Evolutionary conservation across 2,329 filamentous ascomycete genomes (phyloP), one percentile per base, ranked within the genome.

Genomic region (Graphilbum fragrans): DNA sequence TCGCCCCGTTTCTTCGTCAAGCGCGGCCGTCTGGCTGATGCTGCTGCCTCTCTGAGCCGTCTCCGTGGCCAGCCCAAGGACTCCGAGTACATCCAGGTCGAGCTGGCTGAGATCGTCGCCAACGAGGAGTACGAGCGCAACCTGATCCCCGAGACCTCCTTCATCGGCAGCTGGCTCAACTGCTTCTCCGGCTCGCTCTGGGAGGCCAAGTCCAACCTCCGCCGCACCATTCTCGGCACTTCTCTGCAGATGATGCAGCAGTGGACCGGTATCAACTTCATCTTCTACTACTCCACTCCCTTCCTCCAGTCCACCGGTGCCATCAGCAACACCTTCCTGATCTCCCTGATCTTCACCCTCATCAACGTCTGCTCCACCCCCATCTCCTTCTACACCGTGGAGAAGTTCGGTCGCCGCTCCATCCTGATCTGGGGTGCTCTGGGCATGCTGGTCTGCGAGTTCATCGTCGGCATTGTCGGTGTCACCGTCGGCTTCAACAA

Each of bases 301-400:
- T 93, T 94, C 77, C 83, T 94, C 66, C 64, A 82, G 63, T 77
- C 79, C 20, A 80, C 82, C 23, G 81, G 81, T 50, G 82, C 82
- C 53, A 86, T 93, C 54, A 51, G 58, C 47, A 81, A 94, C 69
- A 70, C 75, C 35, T 94, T 94, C 74, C 61, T 93, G 52, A 87
- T 92, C 58, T 82, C 80, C 44, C 70, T 94, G 56, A 74, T 94
- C 65, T 90, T 86, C 60, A 92, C 83, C 48, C 73, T 92, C 41
- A 84, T 94, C 68, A 94, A 94, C 65, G 84, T 92, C 47, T 72
- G 65, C 63, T 90, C 84, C 32, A 94, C 87, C 1, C 86, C 86
- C 1, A 61, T 93, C 53, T 92, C 86, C 23, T 94, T 94, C 76
- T 94, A 72, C 65, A 81, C 81, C 18, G 79, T 94, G 47, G 87